Base-by-base conservation (phyloP, 148 eudicot species). In the Nepenthes mirabilis region DNA sequence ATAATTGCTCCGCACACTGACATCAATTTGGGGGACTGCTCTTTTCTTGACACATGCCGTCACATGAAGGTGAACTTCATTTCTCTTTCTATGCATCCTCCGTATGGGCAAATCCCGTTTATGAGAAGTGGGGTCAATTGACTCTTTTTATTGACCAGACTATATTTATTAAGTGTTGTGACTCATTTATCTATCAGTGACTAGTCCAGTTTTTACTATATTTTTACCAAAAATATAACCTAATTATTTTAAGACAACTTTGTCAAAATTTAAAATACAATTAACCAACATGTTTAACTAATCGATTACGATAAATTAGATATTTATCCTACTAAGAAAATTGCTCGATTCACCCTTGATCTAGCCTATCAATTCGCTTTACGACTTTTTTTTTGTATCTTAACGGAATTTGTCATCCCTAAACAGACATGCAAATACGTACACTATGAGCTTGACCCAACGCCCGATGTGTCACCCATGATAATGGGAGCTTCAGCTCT, bases 381-480 rank as follows among this genome's bases (percentile, higher is more conserved):
- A 35, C 37, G 33, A 14, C 36, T 47, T 36, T 43, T 12, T 34
- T 12, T 33, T 56, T 36, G 23, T 58, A 43, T 56, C 51, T 45
- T 57, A 36, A 11, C 57, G 1, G 2, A 34, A 11, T 55, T 6
- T 54, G 3, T 52, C 56, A 23, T 49, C 58, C 36, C 55, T 23
- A 62, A 32, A 43, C 71, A 91, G 98, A 93, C 98, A 10, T 93
- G 98, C 85, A 93, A 93, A 75, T 93, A 93, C 70, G 98, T 93
- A 55, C 96, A 93, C 66, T 93, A 93, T 75, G 98, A 93, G 85
- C 98, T 93, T 33, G 98, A 93, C 66, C 81, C 95, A 65, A 80
- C 91, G 8, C 88, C 85, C 45, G 98, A 93, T 66, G 70, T 88
- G 56, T 74, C 86, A 34, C 88, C 87, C 51, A 80, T 82, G 82